phyloP scores from a whole-genome alignment of 768 basidiomycete genomes.

The Dentipellis fragilis region DNA sequence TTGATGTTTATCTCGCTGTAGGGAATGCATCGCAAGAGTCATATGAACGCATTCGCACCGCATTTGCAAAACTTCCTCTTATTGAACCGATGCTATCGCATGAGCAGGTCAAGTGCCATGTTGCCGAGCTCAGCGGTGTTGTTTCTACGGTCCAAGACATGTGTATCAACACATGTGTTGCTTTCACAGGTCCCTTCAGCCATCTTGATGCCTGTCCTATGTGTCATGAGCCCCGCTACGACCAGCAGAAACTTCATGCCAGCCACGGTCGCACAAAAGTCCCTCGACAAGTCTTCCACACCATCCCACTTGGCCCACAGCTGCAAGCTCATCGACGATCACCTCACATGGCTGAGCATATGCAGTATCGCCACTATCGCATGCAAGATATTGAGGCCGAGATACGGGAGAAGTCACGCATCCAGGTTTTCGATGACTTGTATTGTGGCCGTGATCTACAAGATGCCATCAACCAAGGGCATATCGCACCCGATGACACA shows the following conservation, averaged over 20 bases:
- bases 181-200: slow-evolving; percentile 13
- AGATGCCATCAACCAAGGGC: background rate
- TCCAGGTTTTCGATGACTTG: slow-evolving; percentile 1
- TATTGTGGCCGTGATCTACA: slow-evolving; percentile 12
- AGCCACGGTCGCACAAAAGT: slow-evolving; percentile 1
- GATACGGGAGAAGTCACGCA: background rate
- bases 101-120: background rate
- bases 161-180: slow-evolving; percentile 12
- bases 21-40: slow-evolving; percentile 4
- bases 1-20: slow-evolving; percentile 5
- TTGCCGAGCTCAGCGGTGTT: slow-evolving; percentile 5
- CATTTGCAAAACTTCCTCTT: too few species aligned
- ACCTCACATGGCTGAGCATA: slow-evolving; percentile 1
- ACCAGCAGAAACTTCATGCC: background rate
- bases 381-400: background rate
- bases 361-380: slow-evolving; percentile 4
- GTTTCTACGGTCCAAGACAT: slow-evolving; percentile 1
- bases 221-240: slow-evolving; percentile 8
- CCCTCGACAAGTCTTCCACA: slow-evolving; percentile 7
- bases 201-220: slow-evolving; percentile 7
- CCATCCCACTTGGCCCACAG: slow-evolving; percentile 5
- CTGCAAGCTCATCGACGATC: slow-evolving; percentile 5
- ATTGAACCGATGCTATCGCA: background rate
- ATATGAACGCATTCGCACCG: slow-evolving; percentile 1
- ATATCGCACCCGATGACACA: slow-evolving; percentile 17